A percentile compares a stretch with the other conserved stretches of the same genome.
phyloP scores from a whole-genome alignment of 345 rosid species.

The Kandelia obovata region DNA sequence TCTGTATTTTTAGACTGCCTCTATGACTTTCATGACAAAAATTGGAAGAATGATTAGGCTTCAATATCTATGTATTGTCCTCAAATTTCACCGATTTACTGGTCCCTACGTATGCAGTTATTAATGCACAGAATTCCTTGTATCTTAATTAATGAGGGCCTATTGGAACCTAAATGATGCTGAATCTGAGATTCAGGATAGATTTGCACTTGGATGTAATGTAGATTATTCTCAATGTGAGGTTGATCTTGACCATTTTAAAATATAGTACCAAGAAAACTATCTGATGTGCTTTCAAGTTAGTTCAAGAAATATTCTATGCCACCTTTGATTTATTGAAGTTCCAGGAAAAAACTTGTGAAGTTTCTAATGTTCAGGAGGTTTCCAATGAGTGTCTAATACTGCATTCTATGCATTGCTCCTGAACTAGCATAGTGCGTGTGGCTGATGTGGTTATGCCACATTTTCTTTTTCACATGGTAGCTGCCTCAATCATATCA shows the following conservation, averaged over 20 bases:
- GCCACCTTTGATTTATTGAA: background rate
- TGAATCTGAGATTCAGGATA: background rate
- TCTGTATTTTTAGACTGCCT: background rate
- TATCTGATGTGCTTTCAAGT: no score
- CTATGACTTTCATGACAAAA: background rate
- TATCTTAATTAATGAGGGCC: background rate
- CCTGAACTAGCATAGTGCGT: background rate
- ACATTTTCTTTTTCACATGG: background rate
- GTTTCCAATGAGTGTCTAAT: background rate
- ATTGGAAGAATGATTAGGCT: background rate
- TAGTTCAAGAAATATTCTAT: background rate
- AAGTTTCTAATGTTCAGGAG: background rate
- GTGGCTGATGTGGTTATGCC: background rate
- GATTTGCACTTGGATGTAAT: background rate
- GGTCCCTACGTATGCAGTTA: no score
- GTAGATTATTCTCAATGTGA: background rate
- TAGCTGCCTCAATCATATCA: background rate
- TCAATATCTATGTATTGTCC: background rate
- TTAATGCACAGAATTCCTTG: background rate
- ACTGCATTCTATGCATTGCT: slow-evolving; percentile 2
- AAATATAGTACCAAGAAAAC: background rate
- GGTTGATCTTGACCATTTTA: background rate
- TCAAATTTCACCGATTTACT: background rate
- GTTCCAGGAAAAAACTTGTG: background rate
- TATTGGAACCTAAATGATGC: background rate